phyloP scores from a whole-genome alignment of 305 asterid species.

The Solanum hybrid region DNA sequence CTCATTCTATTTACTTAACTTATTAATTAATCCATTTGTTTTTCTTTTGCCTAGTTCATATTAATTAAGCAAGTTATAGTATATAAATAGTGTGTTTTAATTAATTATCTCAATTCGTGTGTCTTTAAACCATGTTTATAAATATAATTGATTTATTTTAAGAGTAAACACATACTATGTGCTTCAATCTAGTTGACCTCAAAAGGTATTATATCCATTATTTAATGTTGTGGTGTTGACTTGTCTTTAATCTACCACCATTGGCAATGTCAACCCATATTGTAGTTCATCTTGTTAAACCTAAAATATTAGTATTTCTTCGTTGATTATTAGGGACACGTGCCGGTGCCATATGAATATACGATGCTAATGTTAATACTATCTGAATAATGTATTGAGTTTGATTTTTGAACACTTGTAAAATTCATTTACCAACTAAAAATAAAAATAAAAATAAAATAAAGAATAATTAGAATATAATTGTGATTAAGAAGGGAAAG shows the following conservation, averaged over 20 bases:
- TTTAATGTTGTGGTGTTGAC: not conserved
- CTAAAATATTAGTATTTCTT: not conserved
- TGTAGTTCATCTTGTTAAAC: not conserved
- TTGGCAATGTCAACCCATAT: not conserved
- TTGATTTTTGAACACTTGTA: not conserved
- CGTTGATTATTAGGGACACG: not conserved
- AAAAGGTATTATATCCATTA: not conserved
- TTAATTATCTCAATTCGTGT: not conserved
- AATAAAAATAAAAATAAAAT: too few relatives aligned
- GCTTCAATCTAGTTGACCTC: not conserved
- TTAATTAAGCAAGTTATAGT: not conserved
- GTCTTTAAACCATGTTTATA: not conserved
- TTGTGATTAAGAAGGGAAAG: not conserved
- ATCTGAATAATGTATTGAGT: not conserved
- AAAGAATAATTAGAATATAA: not conserved
- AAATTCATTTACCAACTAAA: not conserved
- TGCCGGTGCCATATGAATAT: not conserved
- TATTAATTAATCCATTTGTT: not conserved
- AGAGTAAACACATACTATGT: not conserved
- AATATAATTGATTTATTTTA: not conserved
- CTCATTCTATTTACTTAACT: not conserved
- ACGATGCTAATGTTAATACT: not conserved
- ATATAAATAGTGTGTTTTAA: not conserved
- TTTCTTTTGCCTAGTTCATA: not conserved
- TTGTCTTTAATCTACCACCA: constrained; percentile 1